phyloP scores from a whole-genome alignment of 345 rosid species.

The Linum trigynum region DNA sequence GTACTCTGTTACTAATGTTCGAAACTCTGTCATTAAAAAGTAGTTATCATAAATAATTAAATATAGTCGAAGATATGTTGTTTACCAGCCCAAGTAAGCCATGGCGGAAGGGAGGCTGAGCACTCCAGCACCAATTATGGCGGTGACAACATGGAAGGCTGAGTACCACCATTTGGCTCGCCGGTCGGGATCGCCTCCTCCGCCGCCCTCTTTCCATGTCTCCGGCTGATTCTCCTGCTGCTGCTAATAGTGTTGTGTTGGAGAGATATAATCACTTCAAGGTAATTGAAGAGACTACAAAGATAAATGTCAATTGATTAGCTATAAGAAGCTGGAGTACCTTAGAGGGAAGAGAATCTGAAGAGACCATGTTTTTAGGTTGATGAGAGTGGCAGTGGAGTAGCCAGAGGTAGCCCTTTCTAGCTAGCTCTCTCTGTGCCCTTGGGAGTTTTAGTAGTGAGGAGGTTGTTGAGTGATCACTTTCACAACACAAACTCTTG shows the following conservation, averaged over 20 bases:
- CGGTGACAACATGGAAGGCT: slow-evolving; percentile 82
- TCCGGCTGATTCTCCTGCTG: not conserved
- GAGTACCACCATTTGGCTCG: slow-evolving; percentile 97
- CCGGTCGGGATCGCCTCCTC: slow-evolving; percentile 43
- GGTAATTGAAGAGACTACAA: not conserved
- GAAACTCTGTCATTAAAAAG: too few species aligned
- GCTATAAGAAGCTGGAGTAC: not conserved
- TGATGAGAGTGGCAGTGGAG: not conserved
- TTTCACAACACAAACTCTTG: not conserved
- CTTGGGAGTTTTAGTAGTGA: not conserved
- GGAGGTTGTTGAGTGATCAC: not conserved
- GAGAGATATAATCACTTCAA: not conserved
- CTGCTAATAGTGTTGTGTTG: not conserved
- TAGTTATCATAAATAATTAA: too few species aligned
- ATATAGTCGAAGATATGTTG: too few species aligned
- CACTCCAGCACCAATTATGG: slow-evolving; percentile 98
- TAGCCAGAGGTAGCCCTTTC: not conserved
- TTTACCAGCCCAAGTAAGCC: slow-evolving; percentile 89
- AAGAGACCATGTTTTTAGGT: not conserved
- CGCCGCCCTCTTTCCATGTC: not conserved
- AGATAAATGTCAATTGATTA: not conserved
- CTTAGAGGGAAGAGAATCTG: not conserved
- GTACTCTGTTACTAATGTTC: too few species aligned
- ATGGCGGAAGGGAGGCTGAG: slow-evolving; percentile 92
- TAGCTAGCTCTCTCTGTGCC: not conserved